Evolutionary conservation across 148 eudicot genomes (phyloP).

Genomic region (Chenopodium formosanum): DNA sequence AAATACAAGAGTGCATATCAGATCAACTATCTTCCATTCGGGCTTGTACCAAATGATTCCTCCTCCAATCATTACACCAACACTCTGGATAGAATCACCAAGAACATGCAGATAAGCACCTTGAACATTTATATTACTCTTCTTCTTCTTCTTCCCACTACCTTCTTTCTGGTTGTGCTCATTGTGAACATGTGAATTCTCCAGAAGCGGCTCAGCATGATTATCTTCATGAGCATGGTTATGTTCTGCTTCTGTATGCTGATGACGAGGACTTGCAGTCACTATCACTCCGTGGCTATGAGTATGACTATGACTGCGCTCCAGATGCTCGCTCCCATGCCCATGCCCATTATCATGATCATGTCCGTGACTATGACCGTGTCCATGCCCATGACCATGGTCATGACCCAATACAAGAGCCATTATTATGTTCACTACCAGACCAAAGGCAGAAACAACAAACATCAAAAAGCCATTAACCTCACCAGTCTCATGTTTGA

Average conservation of each 20-base stretch:
- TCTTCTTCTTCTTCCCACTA: constrained; percentile 53
- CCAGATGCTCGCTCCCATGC: constrained; percentile 27
- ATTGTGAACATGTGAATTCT: constrained; percentile 19
- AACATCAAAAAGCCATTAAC: constrained; percentile 88
- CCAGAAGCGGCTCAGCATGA: constrained; percentile 47
- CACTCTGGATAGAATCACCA: constrained; percentile 90
- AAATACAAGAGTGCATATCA: constrained; percentile 84
- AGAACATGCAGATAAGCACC: constrained; percentile 95
- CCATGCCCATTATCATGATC: constrained; percentile 43
- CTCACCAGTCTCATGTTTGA: constrained; percentile 61
- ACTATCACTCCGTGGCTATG: constrained; percentile 53
- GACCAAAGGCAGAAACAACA: constrained; percentile 72
- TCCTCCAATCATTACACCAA: constrained; percentile 97
- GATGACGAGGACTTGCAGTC: constrained; percentile 32
- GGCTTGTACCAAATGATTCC: constrained; percentile 90
- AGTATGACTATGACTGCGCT: constrained; percentile 26
- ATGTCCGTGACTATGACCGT: constrained; percentile 27
- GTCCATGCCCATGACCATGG: constrained; percentile 59
- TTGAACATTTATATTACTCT: constrained; percentile 68
- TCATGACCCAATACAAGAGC: constrained; percentile 78
- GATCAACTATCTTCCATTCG: constrained; percentile 84
- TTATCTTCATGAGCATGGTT: constrained; percentile 40
- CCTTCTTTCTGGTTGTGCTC: constrained; percentile 14
- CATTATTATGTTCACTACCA: constrained; percentile 75
- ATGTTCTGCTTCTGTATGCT: constrained; percentile 35